phyloP scores from a whole-genome alignment of 305 asterid genomes.

The Andrographis paniculata region DNA sequence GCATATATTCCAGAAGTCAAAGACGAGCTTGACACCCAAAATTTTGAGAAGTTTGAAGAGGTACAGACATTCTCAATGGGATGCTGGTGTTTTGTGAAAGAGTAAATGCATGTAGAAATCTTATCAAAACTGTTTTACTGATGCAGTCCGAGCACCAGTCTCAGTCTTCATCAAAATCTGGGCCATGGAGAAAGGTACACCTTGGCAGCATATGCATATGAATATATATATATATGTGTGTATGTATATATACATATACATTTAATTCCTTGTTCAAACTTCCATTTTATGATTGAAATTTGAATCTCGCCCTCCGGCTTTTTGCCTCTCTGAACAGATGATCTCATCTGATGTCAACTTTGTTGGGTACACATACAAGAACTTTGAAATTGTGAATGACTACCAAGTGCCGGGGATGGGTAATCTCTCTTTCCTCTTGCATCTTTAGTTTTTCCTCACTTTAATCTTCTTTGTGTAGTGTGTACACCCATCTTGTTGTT shows the following conservation, averaged over 20 bases:
- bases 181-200: conserved; percentile 73
- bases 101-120: no score
- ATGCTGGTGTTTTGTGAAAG: no score
- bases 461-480: conserved; percentile 2
- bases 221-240: no score
- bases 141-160: conserved; percentile 38
- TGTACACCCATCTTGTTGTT: background rate
- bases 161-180: conserved; percentile 42
- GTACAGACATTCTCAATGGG: conserved; percentile 28
- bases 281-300: background rate
- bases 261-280: no score
- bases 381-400: conserved; percentile 63
- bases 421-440: conserved; percentile 18
- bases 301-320: conserved; percentile 2
- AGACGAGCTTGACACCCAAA: background rate
- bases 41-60: no score
- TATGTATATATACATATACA: no score
- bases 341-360: conserved; percentile 63
- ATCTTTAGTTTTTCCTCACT: background rate
- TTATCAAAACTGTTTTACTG: no score
- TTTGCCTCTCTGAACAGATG: conserved; percentile 31
- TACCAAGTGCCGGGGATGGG: conserved; percentile 78
- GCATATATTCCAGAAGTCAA: conserved; percentile 53
- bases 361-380: conserved; percentile 71
- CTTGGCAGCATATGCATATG: background rate